Evolutionary conservation across 371 early-diverging fungal species (phyloP).

Genomic region (Lichtheimia ornata): DNA sequence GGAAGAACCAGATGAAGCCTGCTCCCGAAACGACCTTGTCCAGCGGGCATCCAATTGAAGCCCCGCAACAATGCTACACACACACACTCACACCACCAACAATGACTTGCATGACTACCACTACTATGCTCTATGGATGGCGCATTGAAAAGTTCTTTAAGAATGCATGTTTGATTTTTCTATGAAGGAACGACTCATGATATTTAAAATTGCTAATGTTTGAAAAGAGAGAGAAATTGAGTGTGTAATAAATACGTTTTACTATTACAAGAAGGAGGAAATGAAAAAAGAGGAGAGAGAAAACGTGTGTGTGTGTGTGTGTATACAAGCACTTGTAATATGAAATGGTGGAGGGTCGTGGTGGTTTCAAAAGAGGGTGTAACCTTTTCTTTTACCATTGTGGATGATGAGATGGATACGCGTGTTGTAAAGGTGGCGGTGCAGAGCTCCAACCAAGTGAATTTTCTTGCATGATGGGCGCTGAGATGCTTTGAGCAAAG

Average conservation of each 20-base stretch:
- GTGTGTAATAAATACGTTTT: not conserved
- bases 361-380: too few relatives aligned
- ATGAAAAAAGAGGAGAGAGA: not conserved
- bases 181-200: not conserved
- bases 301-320: not conserved
- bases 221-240: not conserved
- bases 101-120: too few relatives aligned
- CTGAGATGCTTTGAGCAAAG: constrained; percentile 29
- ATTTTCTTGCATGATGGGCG: constrained; percentile 28
- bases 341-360: not conserved
- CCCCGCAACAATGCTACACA: too few relatives aligned
- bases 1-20: not conserved
- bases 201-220: not conserved
- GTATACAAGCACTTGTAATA: not conserved
- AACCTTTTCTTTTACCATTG: constrained; percentile 10
- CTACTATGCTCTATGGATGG: not conserved
- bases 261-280: not conserved
- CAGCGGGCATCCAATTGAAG: too few relatives aligned
- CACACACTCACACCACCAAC: too few relatives aligned
- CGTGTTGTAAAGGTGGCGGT: constrained; percentile 8
- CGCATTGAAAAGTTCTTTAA: not conserved
- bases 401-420: constrained; percentile 2
- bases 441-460: constrained; percentile 18
- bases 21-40: too few relatives aligned
- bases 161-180: constrained; percentile 1